Evolutionary conservation across 164 flowering plant species (phyloP), one percentile per base, ranked within the genome.

Genomic region (Berberis vulgaris): DNA sequence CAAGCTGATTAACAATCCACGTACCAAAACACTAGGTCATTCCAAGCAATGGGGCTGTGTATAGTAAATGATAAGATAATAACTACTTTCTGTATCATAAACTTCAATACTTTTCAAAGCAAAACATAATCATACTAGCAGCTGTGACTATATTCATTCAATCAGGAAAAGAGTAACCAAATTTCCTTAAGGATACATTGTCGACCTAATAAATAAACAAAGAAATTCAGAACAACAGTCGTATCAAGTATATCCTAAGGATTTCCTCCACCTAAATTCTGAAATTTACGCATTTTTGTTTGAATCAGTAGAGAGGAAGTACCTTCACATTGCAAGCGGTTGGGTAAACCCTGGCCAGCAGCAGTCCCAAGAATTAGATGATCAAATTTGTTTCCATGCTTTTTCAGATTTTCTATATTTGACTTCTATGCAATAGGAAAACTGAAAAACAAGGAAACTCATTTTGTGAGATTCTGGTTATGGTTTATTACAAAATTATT

Each of bases 241-340:
- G 10, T 10, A 5, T 6, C 52, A 49, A 49, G 10, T 49, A 49
- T 6, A 49, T n/a, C n/a, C n/a, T n/a, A n/a, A n/a, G n/a, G n/a
- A n/a, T n/a, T n/a, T n/a, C n/a, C n/a, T n/a, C n/a, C n/a, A n/a
- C n/a, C n/a, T n/a, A n/a, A n/a, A n/a, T 47, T 11, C 50, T 1
- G 3, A 47, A 47, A 47, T 47, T 47, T 7, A 1, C 1, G 50
- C 10, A 11, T 6, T 6, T 7, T 6, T 7, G 1, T 1, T 6
- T 6, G 3, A 11, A 47, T 7, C 6, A 47, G 3, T 1, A 47
- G 2, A 56, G 43, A 13, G 38, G 3, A 59, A 59, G 7, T 41
- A 88, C 97, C 98, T 76, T 77, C 78, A 81, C 98, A 93, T 65
- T 90, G 98, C 77, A 93, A 74, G 42, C 98, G 97, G 72, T 86